Evolutionary conservation across 2,329 filamentous ascomycete species (phyloP).

Genomic region (Orbilia blumenaviensis): DNA sequence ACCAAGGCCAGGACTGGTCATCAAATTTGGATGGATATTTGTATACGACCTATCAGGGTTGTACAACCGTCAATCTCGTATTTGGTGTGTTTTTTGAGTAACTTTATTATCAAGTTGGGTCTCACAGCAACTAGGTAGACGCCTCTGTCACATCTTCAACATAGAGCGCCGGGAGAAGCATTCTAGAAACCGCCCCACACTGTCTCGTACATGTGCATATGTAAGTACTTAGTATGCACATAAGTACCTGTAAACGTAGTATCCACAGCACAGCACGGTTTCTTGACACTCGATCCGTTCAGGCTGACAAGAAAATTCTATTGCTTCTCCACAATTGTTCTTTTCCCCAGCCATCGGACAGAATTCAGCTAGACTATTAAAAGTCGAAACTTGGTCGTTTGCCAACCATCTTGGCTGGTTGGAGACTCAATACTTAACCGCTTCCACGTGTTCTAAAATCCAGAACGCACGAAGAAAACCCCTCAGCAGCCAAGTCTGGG

Average conservation of each 20-base stretch:
- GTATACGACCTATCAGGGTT: background rate
- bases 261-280: background rate
- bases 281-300: background rate
- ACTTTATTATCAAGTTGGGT: background rate
- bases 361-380: background rate
- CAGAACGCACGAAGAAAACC: slow-evolving; percentile 35
- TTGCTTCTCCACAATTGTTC: background rate
- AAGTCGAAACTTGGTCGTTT: background rate
- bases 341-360: slow-evolving; percentile 12
- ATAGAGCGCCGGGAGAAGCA: background rate
- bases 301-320: slow-evolving; percentile 8
- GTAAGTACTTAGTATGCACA: no score
- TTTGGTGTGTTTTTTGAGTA: background rate
- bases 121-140: background rate
- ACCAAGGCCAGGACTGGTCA: background rate
- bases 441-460: slow-evolving; percentile 40
- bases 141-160: background rate
- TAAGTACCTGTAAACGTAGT: background rate
- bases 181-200: slow-evolving; percentile 22
- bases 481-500: slow-evolving; percentile 32
- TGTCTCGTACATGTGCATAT: no score
- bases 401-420: slow-evolving; percentile 3
- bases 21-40: background rate
- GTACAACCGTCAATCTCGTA: slow-evolving; percentile 24
- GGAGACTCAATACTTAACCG: slow-evolving; percentile 23